A percentile compares a stretch with the other conserved stretches of the same genome.
Evolutionary conservation across 2,329 filamentous ascomycete genomes (phyloP).

Genomic region (Aspergillus unguis): DNA sequence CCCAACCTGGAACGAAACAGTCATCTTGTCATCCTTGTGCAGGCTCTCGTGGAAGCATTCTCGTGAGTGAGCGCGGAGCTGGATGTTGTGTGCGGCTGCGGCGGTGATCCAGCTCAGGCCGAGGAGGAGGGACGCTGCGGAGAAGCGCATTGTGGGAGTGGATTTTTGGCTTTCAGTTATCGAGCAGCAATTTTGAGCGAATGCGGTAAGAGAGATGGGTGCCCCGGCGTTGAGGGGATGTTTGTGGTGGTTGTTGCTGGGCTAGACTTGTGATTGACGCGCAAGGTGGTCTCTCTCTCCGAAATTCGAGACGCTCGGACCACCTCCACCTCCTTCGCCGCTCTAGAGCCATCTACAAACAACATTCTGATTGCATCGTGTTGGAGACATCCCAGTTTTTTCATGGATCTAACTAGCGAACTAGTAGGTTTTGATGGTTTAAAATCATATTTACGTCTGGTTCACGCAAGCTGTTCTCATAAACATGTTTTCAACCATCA

Average conservation of each 20-base stretch:
- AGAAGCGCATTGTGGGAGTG: slow-evolving; percentile 39
- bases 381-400: too few relatives aligned
- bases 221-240: background rate
- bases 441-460: too few relatives aligned
- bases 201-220: background rate
- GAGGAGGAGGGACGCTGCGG: slow-evolving; percentile 41
- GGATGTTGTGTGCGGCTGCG: slow-evolving; percentile 85
- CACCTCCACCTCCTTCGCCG: slow-evolving; percentile 22
- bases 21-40: slow-evolving; percentile 95
- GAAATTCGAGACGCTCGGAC: slow-evolving; percentile 36
- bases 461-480: too few relatives aligned
- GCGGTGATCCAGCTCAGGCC: slow-evolving; percentile 58
- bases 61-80: slow-evolving; percentile 84
- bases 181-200: background rate
- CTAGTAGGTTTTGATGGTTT: too few relatives aligned
- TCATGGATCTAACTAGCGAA: background rate
- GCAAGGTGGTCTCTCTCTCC: slow-evolving; percentile 32
- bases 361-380: too few relatives aligned
- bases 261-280: slow-evolving; percentile 19
- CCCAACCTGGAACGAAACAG: slow-evolving; percentile 95
- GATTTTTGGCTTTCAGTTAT: background rate
- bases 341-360: background rate
- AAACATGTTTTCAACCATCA: too few relatives aligned
- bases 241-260: slow-evolving; percentile 12
- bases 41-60: slow-evolving; percentile 97